Conservation (phyloP, 345 rosid species). For the Populus deltoides region DNA sequence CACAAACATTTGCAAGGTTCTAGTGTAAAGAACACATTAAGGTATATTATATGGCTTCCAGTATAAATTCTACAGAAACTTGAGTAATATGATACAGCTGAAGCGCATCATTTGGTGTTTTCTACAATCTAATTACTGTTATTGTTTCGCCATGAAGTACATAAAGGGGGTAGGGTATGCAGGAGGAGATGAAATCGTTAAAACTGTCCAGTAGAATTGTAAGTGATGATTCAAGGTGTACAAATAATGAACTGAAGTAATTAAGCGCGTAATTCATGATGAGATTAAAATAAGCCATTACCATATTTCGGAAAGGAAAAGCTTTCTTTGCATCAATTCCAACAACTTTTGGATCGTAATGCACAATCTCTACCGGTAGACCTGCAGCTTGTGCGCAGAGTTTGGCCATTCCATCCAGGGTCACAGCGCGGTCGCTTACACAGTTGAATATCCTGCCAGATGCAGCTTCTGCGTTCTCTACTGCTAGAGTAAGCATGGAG, state of each 20-base stretch:
- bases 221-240: neutral
- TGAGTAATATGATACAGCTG: neutral
- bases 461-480: constrained; percentile 71
- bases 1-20: neutral
- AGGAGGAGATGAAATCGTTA: neutral
- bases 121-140: neutral
- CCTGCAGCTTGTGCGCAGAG: constrained; percentile 91
- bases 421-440: constrained; percentile 86
- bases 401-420: constrained; percentile 90
- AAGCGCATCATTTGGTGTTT: neutral
- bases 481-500: constrained; percentile 78
- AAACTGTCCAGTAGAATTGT: neutral
- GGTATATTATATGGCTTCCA: neutral
- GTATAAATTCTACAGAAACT: neutral
- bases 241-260: neutral
- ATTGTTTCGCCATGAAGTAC: neutral
- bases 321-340: constrained; percentile 91
- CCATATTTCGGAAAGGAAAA: constrained; percentile 91
- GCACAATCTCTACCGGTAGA: constrained; percentile 63
- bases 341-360: constrained; percentile 80
- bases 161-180: neutral
- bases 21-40: neutral
- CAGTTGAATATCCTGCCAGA: constrained; percentile 70
- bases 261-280: neutral
- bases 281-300: constrained; percentile 19